These are phyloP conservation scores for Beverwykella pulmonaria DNA, from an alignment of 495 filamentous ascomycete genomes.

Conservation along the genomic window DNA sequence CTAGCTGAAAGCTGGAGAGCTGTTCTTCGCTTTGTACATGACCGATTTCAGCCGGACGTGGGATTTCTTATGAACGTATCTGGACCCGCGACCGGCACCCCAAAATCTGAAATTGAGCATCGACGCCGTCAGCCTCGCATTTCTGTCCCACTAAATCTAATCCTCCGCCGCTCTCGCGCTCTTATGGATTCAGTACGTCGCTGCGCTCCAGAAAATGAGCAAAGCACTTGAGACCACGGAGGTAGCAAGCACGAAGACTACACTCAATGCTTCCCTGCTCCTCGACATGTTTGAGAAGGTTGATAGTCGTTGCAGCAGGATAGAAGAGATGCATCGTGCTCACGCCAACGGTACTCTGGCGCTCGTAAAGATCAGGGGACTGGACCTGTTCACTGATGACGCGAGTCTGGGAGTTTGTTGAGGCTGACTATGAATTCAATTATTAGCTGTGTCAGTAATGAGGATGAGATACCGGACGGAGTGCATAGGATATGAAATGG, in stretches of 20 bases:
- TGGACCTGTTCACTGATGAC: constrained; percentile 23
- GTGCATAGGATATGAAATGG: constrained; percentile 33
- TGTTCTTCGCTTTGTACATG: constrained; percentile 34
- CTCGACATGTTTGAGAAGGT: constrained; percentile 33
- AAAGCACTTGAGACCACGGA: constrained; percentile 3
- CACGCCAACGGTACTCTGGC: constrained; percentile 45
- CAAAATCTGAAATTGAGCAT: constrained; percentile 27
- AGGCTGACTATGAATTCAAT: constrained; percentile 39
- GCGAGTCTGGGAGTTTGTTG: constrained; percentile 27
- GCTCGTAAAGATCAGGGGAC: constrained; percentile 38
- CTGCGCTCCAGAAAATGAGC: constrained; percentile 19
- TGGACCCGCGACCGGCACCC: neutral
- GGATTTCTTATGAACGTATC: constrained; percentile 28
- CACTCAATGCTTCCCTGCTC: constrained; percentile 18
- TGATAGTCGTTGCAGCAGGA: neutral
- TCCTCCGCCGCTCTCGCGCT: constrained; percentile 19
- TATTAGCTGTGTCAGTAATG: constrained; percentile 36
- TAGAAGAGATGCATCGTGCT: neutral
- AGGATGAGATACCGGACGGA: constrained; percentile 30
- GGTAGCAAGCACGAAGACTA: neutral
- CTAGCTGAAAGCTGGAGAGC: constrained; percentile 14
- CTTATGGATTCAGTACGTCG: constrained; percentile 26
- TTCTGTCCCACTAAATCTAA: constrained; percentile 22
- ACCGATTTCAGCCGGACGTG: constrained; percentile 18
- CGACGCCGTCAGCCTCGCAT: constrained; percentile 33